Evolutionary conservation across 179 eudicot genomes (phyloP).

Genomic region (Drosera spatulata): DNA sequence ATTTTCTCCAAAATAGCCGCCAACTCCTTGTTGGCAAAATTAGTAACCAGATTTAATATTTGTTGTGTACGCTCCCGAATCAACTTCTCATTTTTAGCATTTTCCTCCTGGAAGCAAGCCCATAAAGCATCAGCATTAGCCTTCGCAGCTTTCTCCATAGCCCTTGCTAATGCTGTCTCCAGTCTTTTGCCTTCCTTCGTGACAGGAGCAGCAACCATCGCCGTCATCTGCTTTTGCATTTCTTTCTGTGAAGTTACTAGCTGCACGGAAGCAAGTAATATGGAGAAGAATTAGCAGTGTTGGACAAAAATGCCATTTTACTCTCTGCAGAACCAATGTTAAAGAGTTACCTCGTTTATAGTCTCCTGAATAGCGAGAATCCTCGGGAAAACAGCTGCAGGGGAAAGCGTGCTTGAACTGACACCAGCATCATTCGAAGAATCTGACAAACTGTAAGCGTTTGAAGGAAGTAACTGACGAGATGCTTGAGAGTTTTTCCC

Average conservation of each 20-base stretch:
- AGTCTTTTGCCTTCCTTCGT: constrained; percentile 79
- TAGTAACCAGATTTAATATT: constrained; percentile 35
- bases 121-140: constrained; percentile 81
- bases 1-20: constrained; percentile 51
- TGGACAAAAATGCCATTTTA: too few species aligned
- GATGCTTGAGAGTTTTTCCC: constrained; percentile 54
- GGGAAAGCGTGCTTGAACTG: constrained; percentile 29
- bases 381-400: constrained; percentile 39
- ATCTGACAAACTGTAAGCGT: constrained; percentile 54
- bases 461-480: constrained; percentile 36
- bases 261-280: constrained; percentile 18
- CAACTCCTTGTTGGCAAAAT: constrained; percentile 56
- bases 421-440: constrained; percentile 38
- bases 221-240: constrained; percentile 61
- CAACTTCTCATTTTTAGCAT: constrained; percentile 62
- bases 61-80: constrained; percentile 63
- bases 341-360: constrained; percentile 51
- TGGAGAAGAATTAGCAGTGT: too few species aligned
- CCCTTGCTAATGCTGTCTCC: constrained; percentile 62
- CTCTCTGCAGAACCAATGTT: background rate
- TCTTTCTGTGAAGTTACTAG: constrained; percentile 51
- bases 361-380: constrained; percentile 47
- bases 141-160: constrained; percentile 67
- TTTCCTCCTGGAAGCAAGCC: constrained; percentile 86
- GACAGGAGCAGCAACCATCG: constrained; percentile 28